Evolutionary conservation across 441 rosid species (phyloP).

Genomic region (Cnidoscolus chayamansa): DNA sequence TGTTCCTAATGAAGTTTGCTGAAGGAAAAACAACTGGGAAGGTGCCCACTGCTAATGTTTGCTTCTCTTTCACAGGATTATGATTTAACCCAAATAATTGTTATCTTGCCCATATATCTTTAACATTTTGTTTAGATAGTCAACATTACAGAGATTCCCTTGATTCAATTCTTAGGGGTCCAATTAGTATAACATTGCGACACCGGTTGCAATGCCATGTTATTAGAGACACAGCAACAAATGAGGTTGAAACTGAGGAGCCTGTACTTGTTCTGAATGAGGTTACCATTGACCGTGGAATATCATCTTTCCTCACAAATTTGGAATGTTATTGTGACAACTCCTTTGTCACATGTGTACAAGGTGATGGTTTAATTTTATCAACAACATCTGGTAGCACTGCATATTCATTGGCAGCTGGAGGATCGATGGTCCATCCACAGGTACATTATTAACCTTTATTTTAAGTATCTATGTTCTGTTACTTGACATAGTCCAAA

Average conservation of each 20-base stretch:
- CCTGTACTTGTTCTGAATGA: constrained; percentile 80
- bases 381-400: constrained; percentile 99
- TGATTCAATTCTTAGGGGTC: constrained; percentile 74
- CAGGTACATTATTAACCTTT: constrained; percentile 47
- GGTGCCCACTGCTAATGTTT: not conserved
- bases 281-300: constrained; percentile 97
- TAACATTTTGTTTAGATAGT: constrained; percentile 61
- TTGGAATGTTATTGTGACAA: constrained; percentile 95
- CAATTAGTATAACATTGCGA: constrained; percentile 86
- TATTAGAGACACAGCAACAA: constrained; percentile 74
- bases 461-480: not conserved
- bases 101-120: constrained; percentile 28
- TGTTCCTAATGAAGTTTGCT: constrained; percentile 4
- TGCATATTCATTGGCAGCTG: constrained; percentile 97
- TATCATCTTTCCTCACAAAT: constrained; percentile 88
- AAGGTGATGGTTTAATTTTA: constrained; percentile 96
- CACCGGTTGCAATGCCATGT: constrained; percentile 82
- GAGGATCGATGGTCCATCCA: constrained; percentile 99
- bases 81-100: not conserved
- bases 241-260: constrained; percentile 73
- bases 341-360: constrained; percentile 89
- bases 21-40: not conserved
- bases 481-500: not conserved
- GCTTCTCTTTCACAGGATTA: constrained; percentile 1
- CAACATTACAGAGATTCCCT: constrained; percentile 82